Conservation (phyloP, 2,329 filamentous ascomycete genomes). For the Capronia coronata region DNA sequence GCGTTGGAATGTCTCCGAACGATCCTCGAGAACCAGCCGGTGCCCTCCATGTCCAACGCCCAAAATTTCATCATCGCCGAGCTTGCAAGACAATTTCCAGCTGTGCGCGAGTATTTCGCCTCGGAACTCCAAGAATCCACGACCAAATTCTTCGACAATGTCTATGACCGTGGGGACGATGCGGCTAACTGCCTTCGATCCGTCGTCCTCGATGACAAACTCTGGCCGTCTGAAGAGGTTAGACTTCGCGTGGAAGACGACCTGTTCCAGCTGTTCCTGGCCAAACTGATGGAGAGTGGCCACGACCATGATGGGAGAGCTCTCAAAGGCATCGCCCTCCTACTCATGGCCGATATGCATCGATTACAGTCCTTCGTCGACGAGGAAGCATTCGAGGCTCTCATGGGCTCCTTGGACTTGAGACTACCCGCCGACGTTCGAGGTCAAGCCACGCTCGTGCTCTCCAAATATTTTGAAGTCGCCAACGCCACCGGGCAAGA, state of each 20-base stretch:
- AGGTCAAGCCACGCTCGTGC: constrained; percentile 73
- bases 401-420: constrained; percentile 81
- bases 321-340: constrained; percentile 54
- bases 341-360: constrained; percentile 50
- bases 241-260: constrained; percentile 42
- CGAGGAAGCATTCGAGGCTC: constrained; percentile 71
- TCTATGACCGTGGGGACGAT: constrained; percentile 44
- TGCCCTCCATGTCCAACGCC: constrained; percentile 33
- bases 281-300: constrained; percentile 83
- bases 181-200: constrained; percentile 43
- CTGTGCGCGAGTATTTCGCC: constrained; percentile 41
- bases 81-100: constrained; percentile 39
- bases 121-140: constrained; percentile 39
- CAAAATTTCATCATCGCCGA: constrained; percentile 45
- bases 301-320: constrained; percentile 62
- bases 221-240: constrained; percentile 40
- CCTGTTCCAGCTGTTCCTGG: constrained; percentile 62
- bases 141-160: constrained; percentile 44
- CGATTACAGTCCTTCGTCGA: constrained; percentile 49
- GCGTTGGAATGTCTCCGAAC: constrained; percentile 41
- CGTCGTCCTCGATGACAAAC: constrained; percentile 40
- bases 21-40: constrained; percentile 35
- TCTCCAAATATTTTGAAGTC: constrained; percentile 75
- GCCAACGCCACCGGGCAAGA: constrained; percentile 64
- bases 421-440: constrained; percentile 66